Conservation (phyloP, 495 filamentous ascomycete species). For the Hapsidospora chrysogenum region DNA sequence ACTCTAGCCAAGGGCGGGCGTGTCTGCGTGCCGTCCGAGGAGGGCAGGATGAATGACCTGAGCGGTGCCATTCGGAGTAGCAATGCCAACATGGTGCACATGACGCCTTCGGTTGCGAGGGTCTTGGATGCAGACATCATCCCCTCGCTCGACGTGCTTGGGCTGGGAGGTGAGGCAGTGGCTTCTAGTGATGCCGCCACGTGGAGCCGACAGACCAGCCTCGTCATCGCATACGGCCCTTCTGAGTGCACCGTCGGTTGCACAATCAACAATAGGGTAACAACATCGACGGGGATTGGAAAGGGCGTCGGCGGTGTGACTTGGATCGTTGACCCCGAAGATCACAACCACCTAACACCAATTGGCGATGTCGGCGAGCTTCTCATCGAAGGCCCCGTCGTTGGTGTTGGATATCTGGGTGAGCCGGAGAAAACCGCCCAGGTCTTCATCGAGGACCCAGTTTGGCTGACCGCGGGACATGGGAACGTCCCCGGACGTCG, state of each 20-base stretch:
- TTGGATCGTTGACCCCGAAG: conserved; percentile 41
- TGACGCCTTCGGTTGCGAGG: conserved; percentile 39
- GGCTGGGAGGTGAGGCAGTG: conserved; percentile 24
- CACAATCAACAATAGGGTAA: conserved; percentile 20
- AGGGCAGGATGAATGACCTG: conserved; percentile 23
- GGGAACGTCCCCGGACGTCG: conserved; percentile 17
- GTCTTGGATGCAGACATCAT: conserved; percentile 24
- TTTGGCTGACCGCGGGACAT: conserved; percentile 29
- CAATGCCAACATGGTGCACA: conserved; percentile 23
- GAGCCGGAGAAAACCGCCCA: conserved; percentile 23
- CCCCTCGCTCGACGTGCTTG: conserved; percentile 19
- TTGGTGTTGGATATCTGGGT: conserved; percentile 33
- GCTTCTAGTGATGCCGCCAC: conserved; percentile 15
- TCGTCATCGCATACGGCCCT: conserved; percentile 44
- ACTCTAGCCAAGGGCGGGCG: conserved; percentile 39
- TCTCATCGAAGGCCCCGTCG: conserved; percentile 40
- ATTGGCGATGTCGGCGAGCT: conserved; percentile 45
- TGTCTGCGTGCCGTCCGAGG: conserved; percentile 44
- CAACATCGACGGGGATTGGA: conserved; percentile 18
- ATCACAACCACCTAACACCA: conserved; percentile 35
- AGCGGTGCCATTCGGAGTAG: conserved; percentile 19
- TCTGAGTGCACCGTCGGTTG: conserved; percentile 34
- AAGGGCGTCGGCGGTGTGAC: conserved; percentile 21
- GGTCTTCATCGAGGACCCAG: conserved; percentile 31
- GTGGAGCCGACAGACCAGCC: conserved; percentile 20